Conservation (phyloP, 129 eudicot genomes). For the Escallonia rubra region DNA sequence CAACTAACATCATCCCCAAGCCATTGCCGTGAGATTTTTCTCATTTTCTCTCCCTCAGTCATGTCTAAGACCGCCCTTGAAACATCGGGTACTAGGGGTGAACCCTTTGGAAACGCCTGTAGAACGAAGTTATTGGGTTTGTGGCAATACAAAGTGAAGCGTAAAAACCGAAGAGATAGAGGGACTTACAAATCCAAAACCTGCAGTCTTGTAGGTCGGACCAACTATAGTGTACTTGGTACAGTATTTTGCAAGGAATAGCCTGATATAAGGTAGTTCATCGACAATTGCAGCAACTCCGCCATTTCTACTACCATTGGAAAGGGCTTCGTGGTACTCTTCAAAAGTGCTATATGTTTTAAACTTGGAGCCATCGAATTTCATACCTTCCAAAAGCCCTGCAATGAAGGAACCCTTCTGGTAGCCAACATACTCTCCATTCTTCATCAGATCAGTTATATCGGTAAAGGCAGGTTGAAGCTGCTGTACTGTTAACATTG, state of each 20-base stretch:
- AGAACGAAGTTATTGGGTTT: not conserved
- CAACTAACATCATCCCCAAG: conserved; percentile 26
- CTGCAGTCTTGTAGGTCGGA: conserved; percentile 33
- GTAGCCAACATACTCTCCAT: conserved; percentile 39
- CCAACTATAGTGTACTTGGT: conserved; percentile 41
- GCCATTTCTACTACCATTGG: conserved; percentile 38
- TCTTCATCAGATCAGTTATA: conserved; percentile 33
- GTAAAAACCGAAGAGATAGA: not conserved
- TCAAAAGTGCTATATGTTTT: conserved; percentile 17
- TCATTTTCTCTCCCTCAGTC: conserved; percentile 30
- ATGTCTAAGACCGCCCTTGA: conserved; percentile 40
- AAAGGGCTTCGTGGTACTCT: conserved; percentile 37
- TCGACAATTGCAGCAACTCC: conserved; percentile 51
- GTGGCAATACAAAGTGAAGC: not conserved
- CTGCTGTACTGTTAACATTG: conserved; percentile 47
- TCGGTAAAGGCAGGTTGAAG: conserved; percentile 36
- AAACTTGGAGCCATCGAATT: conserved; percentile 27
- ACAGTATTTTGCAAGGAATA: conserved; percentile 26
- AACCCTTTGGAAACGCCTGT: conserved; percentile 57
- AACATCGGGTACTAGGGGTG: conserved; percentile 43
- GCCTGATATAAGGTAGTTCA: conserved; percentile 49
- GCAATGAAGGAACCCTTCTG: conserved; percentile 33
- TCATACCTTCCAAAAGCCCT: conserved; percentile 18
- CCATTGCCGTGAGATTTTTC: conserved; percentile 24
- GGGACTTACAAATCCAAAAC: conserved; percentile 48